Evolutionary conservation across 2,329 filamentous ascomycete genomes (phyloP), one percentile per base, ranked within the genome.

Genomic region (Drechmeria coniospora): DNA sequence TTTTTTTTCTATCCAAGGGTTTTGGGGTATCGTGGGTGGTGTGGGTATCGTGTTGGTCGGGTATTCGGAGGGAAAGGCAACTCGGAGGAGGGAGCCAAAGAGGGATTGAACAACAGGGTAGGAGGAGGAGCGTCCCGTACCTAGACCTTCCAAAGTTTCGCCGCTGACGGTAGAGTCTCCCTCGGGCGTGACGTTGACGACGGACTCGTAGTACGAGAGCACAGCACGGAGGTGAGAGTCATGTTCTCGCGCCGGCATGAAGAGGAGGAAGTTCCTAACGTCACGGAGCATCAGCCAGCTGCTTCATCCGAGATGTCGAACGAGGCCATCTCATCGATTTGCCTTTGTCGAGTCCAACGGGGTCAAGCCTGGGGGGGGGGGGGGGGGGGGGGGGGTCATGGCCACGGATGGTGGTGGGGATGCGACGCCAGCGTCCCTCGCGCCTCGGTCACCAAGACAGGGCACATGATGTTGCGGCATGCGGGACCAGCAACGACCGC

Each of bases 151-250:
- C 47, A 93, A 70, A 50, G 77, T 79, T 51, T 93, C 83, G 59
- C 92, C 86, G 61, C 77, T 82, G 45, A 95, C 76, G 45, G 81
- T 68, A 41, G 90, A 90, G 60, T 95, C 90, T 53, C 90, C 90
- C 65, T 98, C 90, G 35, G 83, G 66, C 46, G 82, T 93, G 50
- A 98, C 65, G 53, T 80, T 84, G 48, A 92, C 75, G 41, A 87
- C 81, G 26, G 83, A 79, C 32, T 80, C 77, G 55, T 93, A 98
- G 56, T 92, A 95, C 28, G 82, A 86, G 42, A 94, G 63, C 30
- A 94, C 79, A 29, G 81, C 75, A 47, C 76, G 74, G 24, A 98
- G 67, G 38, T 79, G 77, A 15, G 79, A 73, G 31, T 68, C 65
- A 39, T 73, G 62, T 37, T 75, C 66, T 34, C 57, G 46, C 33